Evolutionary conservation across 768 basidiomycete genomes (phyloP).

Genomic region (Omphalotus guepiniiformis): DNA sequence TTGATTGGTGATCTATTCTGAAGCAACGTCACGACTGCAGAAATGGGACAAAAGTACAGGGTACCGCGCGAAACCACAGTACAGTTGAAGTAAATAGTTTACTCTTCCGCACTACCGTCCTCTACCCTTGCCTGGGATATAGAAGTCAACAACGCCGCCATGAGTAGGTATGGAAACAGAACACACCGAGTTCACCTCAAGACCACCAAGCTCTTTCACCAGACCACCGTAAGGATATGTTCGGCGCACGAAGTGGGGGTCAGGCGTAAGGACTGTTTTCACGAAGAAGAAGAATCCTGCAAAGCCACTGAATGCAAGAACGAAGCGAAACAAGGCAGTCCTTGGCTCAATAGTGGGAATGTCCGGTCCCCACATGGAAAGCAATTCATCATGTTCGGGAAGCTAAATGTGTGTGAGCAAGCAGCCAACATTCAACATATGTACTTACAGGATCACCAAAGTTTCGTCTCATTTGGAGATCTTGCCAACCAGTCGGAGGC

Average conservation of each 20-base stretch:
- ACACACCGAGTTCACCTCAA: conserved; percentile 73
- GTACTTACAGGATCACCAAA: conserved; percentile 69
- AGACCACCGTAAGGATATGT: conserved; percentile 77
- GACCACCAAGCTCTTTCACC: conserved; percentile 71
- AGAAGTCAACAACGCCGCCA: neutral
- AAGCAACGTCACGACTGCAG: no score
- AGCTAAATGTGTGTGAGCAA: conserved; percentile 38
- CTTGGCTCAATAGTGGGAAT: conserved; percentile 56
- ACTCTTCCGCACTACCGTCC: conserved; percentile 9
- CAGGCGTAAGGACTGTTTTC: conserved; percentile 52
- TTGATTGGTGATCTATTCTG: no score
- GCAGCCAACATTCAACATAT: conserved; percentile 4
- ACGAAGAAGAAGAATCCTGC: conserved; percentile 56
- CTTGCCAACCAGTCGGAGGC: conserved; percentile 69
- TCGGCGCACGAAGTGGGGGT: conserved; percentile 62
- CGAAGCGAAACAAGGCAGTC: conserved; percentile 61
- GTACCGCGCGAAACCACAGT: no score
- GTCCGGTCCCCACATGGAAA: conserved; percentile 89
- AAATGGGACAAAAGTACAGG: no score
- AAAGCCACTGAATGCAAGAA: conserved; percentile 58
- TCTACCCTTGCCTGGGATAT: conserved; percentile 7
- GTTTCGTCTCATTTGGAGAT: conserved; percentile 71
- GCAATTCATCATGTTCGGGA: conserved; percentile 75
- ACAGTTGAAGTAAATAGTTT: no score
- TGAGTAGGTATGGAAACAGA: neutral